Conservation (phyloP, 2,329 filamentous ascomycete species). For the Paecilomyces variotii region DNA sequence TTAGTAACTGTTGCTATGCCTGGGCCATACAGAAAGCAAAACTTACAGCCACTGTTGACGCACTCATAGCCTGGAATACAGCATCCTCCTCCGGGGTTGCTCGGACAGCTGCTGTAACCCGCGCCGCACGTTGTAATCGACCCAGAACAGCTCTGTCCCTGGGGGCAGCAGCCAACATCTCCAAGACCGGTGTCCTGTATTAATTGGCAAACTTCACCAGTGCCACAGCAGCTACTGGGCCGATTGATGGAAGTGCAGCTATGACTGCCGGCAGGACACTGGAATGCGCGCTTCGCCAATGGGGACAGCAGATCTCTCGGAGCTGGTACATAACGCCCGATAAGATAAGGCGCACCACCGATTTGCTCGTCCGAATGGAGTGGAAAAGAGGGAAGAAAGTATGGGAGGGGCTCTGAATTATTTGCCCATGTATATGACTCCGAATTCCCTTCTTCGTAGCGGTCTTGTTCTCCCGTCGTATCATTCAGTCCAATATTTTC, state of each 20-base stretch:
- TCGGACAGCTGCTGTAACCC: conserved; percentile 50
- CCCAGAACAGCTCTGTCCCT: conserved; percentile 45
- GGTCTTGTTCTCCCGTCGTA: background rate
- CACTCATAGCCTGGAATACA: conserved; percentile 55
- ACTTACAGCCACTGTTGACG: conserved; percentile 47
- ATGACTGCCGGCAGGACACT: conserved; percentile 49
- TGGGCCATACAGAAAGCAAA: conserved; percentile 4
- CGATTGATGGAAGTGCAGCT: conserved; percentile 48
- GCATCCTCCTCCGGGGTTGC: conserved; percentile 50
- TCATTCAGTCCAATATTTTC: conserved; percentile 6
- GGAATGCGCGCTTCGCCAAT: conserved; percentile 43
- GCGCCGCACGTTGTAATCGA: conserved; percentile 42
- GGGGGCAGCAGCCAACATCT: conserved; percentile 54
- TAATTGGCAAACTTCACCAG: conserved; percentile 45
- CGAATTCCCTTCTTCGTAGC: background rate
- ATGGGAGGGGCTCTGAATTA: conserved; percentile 1
- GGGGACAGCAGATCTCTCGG: conserved; percentile 7
- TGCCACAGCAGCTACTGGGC: conserved; percentile 52
- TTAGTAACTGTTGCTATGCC: background rate
- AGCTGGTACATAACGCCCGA: conserved; percentile 6
- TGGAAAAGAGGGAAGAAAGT: conserved; percentile 12
- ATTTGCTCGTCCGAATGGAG: conserved; percentile 9
- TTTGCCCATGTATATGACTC: background rate
- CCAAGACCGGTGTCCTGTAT: conserved; percentile 46
- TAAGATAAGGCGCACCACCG: conserved; percentile 1